Evolutionary conservation across 768 basidiomycete species (phyloP), one percentile per base, ranked within the genome.

Genomic region (Calocybe cyanea): DNA sequence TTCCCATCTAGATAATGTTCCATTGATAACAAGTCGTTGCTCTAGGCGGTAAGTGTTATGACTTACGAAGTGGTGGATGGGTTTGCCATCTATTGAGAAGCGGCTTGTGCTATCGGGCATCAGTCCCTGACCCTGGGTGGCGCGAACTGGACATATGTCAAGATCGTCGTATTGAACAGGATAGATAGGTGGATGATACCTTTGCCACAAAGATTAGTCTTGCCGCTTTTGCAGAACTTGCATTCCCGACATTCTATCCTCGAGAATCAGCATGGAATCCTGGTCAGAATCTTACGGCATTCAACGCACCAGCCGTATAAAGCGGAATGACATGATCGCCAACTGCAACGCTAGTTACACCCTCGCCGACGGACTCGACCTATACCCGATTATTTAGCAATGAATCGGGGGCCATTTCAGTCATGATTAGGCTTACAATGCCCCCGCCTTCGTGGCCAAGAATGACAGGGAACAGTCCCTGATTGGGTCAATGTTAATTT

Each of bases 311-410:
- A 36, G 93, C 93, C 23, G 92, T 97, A 66, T 97, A 93, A 42
- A 99, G 80, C 15, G 96, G 96, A 53, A 99, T 81, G 57, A 98
- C 96, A 75, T 97, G 95, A 64, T 99, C 95, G 18, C 95, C 96
- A n/a, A 75, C 73, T 39, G 69, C 62, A 44, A 80, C 76, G 49
- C 53, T 74, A 18, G 87, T 90, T n/a, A 99, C 96, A 28, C 91
- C 92, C 63, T 92, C 90, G 33, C 96, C 96, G 21, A 99, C 76
- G n/a, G 89, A 92, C 72, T 99, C 96, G 51, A 98, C 93, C 90
- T 93, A 54, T 34, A 44, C 36, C 35, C 41, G 50, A 31, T 24
- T 36, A 51, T 59, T 33, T 54, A 44, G n/a, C 44, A 14, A 53
- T n/a, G n/a, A 30, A 18, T 37, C 42, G n/a, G 17, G 31, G 25